phyloP scores from a whole-genome alignment of 2,329 filamentous ascomycete species.

The Waltergamsia citrina region DNA sequence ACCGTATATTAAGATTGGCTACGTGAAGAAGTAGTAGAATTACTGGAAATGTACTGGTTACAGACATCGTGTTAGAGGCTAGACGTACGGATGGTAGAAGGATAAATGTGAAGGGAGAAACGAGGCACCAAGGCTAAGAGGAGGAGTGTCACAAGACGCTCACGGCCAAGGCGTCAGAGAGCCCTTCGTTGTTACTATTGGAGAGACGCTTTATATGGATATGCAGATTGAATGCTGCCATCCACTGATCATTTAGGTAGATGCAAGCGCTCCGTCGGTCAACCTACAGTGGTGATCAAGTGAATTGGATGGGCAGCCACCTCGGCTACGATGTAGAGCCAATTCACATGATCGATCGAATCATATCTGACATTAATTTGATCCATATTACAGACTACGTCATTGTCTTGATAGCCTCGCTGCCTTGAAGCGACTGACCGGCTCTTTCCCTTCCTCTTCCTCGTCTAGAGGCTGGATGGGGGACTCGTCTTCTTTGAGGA shows the following conservation, averaged over 20 bases:
- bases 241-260: conserved; percentile 41
- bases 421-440: conserved; percentile 65
- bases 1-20: too few species aligned
- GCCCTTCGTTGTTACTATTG: conserved; percentile 44
- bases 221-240: conserved; percentile 45
- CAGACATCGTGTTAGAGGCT: too few species aligned
- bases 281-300: too few species aligned
- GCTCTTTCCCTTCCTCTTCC: conserved; percentile 50
- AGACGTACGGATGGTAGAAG: too few species aligned
- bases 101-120: conserved; percentile 57
- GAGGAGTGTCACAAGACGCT: conserved; percentile 9
- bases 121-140: conserved; percentile 44
- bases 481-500: conserved; percentile 61
- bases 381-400: too few species aligned
- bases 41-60: too few species aligned
- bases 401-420: conserved; percentile 50
- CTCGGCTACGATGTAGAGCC: too few species aligned
- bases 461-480: conserved; percentile 60
- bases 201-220: conserved; percentile 43
- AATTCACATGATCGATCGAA: too few species aligned
- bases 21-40: too few species aligned
- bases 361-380: too few species aligned
- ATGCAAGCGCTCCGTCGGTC: conserved; percentile 16
- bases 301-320: too few species aligned
- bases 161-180: conserved; percentile 47